A percentile compares a stretch with the other conserved stretches of the same genome.
Evolutionary conservation across 768 basidiomycete genomes (phyloP).

Genomic region (Agrocybe chaxingu): DNA sequence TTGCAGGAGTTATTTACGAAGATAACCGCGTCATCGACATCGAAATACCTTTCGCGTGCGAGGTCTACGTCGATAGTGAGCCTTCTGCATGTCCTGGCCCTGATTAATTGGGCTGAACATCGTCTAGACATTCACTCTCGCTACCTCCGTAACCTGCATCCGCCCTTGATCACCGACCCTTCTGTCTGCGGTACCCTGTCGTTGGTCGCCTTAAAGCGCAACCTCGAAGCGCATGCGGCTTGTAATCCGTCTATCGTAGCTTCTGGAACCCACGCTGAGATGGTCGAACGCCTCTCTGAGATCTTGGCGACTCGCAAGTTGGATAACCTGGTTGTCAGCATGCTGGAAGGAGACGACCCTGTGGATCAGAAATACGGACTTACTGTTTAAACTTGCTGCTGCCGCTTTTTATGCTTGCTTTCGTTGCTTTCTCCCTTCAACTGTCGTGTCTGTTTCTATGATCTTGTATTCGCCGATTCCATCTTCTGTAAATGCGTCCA

Average conservation of each 20-base stretch:
- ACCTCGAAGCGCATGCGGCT: conserved; percentile 53
- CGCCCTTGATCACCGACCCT: conserved; percentile 50
- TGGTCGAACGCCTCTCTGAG: conserved; percentile 42
- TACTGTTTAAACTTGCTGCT: neutral
- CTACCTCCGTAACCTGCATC: conserved; percentile 43
- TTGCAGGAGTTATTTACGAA: conserved; percentile 34
- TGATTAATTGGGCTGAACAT: neutral
- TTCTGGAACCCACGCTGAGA: conserved; percentile 44
- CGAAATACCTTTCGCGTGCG: conserved; percentile 52
- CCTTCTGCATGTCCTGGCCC: neutral
- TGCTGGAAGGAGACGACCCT: conserved; percentile 16
- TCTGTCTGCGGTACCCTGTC: conserved; percentile 39
- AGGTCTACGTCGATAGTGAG: conserved; percentile 53
- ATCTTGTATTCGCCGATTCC: too few relatives aligned
- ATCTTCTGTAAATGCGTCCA: too few relatives aligned
- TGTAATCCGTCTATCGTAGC: conserved; percentile 42
- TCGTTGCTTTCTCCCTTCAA: too few relatives aligned
- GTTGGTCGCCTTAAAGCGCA: conserved; percentile 45
- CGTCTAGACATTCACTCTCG: conserved; percentile 34
- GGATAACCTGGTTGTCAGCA: conserved; percentile 50
- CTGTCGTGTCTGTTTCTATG: too few relatives aligned
- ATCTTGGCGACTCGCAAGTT: conserved; percentile 44
- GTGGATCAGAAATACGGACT: neutral
- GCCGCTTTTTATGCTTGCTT: too few relatives aligned
- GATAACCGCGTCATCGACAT: conserved; percentile 43